Base-by-base conservation (phyloP, 2,329 filamentous ascomycete species). In the Cercospora zeina region DNA sequence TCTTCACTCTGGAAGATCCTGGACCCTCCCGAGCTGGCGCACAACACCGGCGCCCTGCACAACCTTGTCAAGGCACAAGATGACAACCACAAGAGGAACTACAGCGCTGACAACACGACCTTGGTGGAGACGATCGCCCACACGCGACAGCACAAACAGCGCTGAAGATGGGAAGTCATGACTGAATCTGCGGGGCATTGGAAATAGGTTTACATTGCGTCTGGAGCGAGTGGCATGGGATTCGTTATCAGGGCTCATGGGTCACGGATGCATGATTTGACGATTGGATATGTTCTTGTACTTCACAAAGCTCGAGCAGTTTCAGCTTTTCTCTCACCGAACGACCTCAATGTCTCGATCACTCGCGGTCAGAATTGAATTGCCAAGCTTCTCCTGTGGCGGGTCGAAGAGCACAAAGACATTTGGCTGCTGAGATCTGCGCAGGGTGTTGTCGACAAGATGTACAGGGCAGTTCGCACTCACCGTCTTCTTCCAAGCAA, bases 1-100 rank as follows among this genome's bases (percentile, higher is more conserved):
- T 59, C 54, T 2, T 61, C 58, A 0, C 55, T 65, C n/a, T 65
- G 63, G 63, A 65, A 65, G 21, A 33, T 65, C 24, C 55, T 65
- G 13, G 63, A 65, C 14, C 63, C 63, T 13, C 63, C 63, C 5
- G 61, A 65, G 33, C 33, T 65, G 31, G 27, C 54, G 14, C 42
- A 58, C 27, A 65, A 63, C 11, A 63, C 63, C 13, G 63, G 63
- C 8, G 61, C 56, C 4, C 55, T 65, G 9, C 63, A 65, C 36
- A 59, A 65, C 49, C 55, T 65, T 1, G 63, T 53, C 27, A 47
- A 55, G 16, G 37, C 60, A 8, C 58, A 65, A 24, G 45, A 54
- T 13, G 45, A 54, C 6, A 39, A 53, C 33, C 27, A 37, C 34
- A 24, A 34, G 31, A 51, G 56, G 47, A 51, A 59, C 45, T 27